phyloP scores from a whole-genome alignment of 208 protist genomes.

The Lotmaria passim region DNA sequence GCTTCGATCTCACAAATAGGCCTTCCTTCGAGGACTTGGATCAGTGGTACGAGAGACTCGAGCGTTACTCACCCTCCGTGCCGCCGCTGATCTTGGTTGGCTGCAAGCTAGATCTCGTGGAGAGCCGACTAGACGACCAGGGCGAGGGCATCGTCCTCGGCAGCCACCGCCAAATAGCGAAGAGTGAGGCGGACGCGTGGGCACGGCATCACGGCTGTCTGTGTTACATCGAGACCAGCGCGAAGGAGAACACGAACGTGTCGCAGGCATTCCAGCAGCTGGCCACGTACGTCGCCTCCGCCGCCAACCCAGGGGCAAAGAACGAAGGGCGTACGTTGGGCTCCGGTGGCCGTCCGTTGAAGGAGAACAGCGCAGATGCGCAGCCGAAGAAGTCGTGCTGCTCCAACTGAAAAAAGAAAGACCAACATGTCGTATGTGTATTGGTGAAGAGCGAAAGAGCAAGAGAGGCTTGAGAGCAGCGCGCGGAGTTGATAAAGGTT shows the following conservation, averaged over 20 bases:
- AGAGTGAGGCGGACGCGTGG: conserved; percentile 86
- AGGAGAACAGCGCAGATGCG: conserved; percentile 1
- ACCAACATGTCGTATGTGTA: no score
- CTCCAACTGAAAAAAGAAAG: conserved; percentile 21
- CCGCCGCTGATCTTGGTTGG: conserved; percentile 86
- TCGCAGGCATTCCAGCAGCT: conserved; percentile 85
- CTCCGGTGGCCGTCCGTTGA: conserved; percentile 30
- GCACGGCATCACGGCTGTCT: conserved; percentile 72
- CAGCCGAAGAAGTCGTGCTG: conserved; percentile 36
- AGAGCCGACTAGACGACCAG: conserved; percentile 51
- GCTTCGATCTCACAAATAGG: conserved; percentile 97
- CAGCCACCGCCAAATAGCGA: conserved; percentile 75
- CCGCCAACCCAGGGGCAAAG: conserved; percentile 39
- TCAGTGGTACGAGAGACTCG: conserved; percentile 77
- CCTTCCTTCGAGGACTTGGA: conserved; percentile 90
- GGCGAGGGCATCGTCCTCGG: conserved; percentile 75
- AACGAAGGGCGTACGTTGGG: conserved; percentile 28
- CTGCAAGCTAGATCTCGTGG: conserved; percentile 87
- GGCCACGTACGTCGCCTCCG: conserved; percentile 68
- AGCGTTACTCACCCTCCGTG: conserved; percentile 60
- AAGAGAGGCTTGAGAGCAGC: no score
- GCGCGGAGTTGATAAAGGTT: no score
- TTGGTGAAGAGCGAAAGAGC: no score
- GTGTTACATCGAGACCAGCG: conserved; percentile 89
- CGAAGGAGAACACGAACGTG: conserved; percentile 91